Evolutionary conservation across 169 alveolate genomes (phyloP), one percentile per base, ranked within the genome.

Genomic region (Eimeria brunetti): DNA sequence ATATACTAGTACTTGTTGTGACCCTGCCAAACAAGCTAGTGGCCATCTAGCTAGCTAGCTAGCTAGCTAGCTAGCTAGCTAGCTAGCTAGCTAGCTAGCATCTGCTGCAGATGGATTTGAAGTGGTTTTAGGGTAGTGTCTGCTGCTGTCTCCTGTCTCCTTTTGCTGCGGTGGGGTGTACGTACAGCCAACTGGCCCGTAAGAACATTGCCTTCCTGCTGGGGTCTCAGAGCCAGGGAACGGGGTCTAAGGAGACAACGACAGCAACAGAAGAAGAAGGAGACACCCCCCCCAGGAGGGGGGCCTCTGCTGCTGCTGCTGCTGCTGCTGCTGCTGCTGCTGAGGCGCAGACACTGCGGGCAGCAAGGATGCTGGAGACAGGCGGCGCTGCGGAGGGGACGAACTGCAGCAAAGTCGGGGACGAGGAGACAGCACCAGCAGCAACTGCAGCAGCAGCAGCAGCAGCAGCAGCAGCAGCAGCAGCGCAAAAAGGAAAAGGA

Each of bases 191-290:
- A 71, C 71, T 81, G 71, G 89, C 73, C 16, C 18, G 89, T 41
- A 81, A 53, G 56, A 81, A 81, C 89, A 81, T 81, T 9, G 89
- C 89, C 41, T 62, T 81, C 12, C 30, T 81, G 44, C 58, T 81
- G 71, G 89, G 89, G 46, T 49, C 73, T 8, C 89, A 81, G 69
- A 22, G 38, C 6, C 73, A 46, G 67, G 89, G 89, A n/a, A 46
- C 71, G 16, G 69, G 71, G 2, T 49, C 73, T 5, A 81, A 81
- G 89, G 89, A 81, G 46, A 81, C 89, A 30, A 81, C 73, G 16
- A 81, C 67, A 46, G 89, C 73, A 46, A 81, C 71, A 24, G 89
- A 81, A 46, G 89, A 81, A 51, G 71, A 81, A 62, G 73, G 27
- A 71, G 81, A 38, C 41, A 38, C 81, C 16, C 51, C 20, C 51